Base-by-base conservation (phyloP, 106 monocot species). In the Allium fistulosum region DNA sequence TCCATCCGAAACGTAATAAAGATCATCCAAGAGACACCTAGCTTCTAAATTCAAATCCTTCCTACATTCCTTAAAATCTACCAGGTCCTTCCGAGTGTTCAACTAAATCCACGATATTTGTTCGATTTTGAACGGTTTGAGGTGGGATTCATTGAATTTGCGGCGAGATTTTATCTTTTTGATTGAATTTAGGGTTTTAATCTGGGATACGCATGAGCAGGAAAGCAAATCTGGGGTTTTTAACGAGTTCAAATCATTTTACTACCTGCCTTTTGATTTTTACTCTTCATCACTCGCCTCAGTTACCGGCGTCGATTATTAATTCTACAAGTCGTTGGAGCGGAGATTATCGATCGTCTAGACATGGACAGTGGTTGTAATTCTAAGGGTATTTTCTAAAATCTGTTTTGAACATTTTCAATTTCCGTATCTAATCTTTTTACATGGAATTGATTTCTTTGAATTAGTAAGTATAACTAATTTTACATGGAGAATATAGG, bases 211-310 rank as follows among this genome's bases (percentile, higher is more conserved):
- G 92, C 86, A 97, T 92, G 96, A 97, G 84, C 85, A 83, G 86
- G 66, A 75, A 77, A 82, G 88, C 80, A 48, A 89, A 86, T 67
- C 80, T 88, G 67, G 86, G 88, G 59, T 62, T 87, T 12, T 68
- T 46, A 57, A 88, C 96, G 75, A 88, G 87, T 74, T 97, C 91
- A 62, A 97, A 86, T 71, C 88, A 96, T 72, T 96, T 88, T 82
- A 68, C 82, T 74, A 86, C 83, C 51, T 96, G 96, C 71, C 80
- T 92, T 26, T 73, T 96, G 73, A 80, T 97, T 64, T 92, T 88
- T 70, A 51, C 88, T 57, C 86, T 86, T 59, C 91, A 89, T 66
- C 87, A 78, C 67, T 97, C 85, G 5, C 91, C 88, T 11, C 88
- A 91, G 67, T 72, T 85, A 46, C 75, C 69, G 27, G 71, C 83